These are phyloP conservation scores for Amanita fuliginea DNA, from an alignment of 768 basidiomycete genomes.

Conservation along the genomic window DNA sequence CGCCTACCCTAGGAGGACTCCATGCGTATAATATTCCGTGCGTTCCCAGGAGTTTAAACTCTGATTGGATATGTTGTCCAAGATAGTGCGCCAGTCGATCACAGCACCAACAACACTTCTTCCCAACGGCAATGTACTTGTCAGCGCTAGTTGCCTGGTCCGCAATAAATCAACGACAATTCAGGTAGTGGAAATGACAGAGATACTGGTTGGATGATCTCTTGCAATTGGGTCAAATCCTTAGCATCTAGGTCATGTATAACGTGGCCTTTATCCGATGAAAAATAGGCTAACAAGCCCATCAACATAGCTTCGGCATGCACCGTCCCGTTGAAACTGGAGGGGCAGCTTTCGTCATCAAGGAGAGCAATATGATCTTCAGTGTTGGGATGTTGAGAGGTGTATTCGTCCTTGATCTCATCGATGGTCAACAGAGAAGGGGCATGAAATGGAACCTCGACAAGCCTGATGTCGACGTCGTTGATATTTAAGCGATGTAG, in stretches of 20 bases:
- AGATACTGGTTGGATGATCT: no score
- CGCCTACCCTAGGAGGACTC: not conserved
- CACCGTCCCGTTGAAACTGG: not conserved
- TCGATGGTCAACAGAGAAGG: not conserved
- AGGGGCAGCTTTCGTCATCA: not conserved
- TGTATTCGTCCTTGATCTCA: not conserved
- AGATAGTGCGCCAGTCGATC: not conserved
- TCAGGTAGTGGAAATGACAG: no score
- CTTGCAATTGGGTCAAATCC: no score
- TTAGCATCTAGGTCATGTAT: not conserved
- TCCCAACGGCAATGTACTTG: not conserved
- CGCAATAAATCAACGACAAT: not conserved
- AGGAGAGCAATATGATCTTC: not conserved
- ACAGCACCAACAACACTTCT: slow-evolving; percentile 1
- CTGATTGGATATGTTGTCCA: not conserved
- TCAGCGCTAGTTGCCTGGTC: not conserved
- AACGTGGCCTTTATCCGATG: not conserved
- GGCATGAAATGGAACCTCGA: not conserved
- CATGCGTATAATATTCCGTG: not conserved
- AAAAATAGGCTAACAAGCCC: not conserved
- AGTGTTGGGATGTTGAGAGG: not conserved
- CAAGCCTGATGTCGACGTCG: not conserved
- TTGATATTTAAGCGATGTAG: not conserved
- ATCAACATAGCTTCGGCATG: not conserved
- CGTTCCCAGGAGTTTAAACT: not conserved